phyloP scores from a whole-genome alignment of 805 yeast genomes.

The Saccharomycopsis sp. region DNA sequence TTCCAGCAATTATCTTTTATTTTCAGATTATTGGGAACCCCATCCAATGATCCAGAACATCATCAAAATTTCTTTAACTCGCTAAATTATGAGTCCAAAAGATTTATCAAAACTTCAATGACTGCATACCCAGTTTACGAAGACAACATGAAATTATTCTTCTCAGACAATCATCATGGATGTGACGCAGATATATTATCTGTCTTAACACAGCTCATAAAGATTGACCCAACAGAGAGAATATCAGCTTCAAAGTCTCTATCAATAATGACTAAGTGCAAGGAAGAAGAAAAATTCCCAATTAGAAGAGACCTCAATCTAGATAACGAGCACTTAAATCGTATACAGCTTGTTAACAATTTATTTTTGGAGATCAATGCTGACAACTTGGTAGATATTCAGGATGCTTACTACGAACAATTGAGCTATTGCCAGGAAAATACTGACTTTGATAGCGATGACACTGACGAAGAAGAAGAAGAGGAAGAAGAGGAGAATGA shows the following conservation, averaged over 20 bases:
- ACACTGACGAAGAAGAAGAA: neutral
- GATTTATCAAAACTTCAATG: neutral
- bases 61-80: neutral
- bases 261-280: neutral
- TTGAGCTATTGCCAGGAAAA: neutral
- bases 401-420: neutral
- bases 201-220: neutral
- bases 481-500: neutral
- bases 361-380: neutral
- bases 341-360: neutral
- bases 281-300: neutral
- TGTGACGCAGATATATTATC: neutral
- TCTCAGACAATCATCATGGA: neutral
- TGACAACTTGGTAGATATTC: neutral
- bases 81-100: neutral
- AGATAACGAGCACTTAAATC: neutral
- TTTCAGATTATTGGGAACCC: slow-evolving; percentile 1
- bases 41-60: neutral
- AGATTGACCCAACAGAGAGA: neutral
- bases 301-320: neutral
- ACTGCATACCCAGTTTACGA: neutral
- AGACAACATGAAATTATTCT: neutral
- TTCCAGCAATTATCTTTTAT: neutral
- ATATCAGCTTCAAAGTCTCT: neutral
- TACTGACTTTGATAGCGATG: neutral